Percentiles rank a stretch among this genome's conserved stretches.
Evolutionary conservation across 169 alveolate species (phyloP).

Genomic region (Cryptosporidium parvum): DNA sequence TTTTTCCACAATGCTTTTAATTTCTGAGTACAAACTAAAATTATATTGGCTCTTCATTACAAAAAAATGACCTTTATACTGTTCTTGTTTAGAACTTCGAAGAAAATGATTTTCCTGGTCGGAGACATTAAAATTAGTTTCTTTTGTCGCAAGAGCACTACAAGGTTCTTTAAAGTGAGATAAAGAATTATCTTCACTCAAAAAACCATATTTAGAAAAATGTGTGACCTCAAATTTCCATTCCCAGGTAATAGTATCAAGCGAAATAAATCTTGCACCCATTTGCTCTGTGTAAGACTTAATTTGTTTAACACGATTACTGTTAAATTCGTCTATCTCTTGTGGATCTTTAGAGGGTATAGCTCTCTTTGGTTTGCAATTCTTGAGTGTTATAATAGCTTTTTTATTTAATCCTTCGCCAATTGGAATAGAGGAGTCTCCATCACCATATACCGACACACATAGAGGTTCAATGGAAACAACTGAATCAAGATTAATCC

Average conservation of each 20-base stretch:
- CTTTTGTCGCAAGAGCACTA: neutral
- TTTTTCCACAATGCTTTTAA: constrained; percentile 4
- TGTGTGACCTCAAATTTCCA: constrained; percentile 71
- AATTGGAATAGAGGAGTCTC: constrained; percentile 76
- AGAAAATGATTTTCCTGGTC: neutral
- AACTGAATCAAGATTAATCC: constrained; percentile 83
- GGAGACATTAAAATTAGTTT: neutral
- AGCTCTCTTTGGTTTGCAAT: constrained; percentile 79
- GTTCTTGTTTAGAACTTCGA: neutral
- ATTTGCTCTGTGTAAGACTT: constrained; percentile 69
- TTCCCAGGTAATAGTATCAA: constrained; percentile 71
- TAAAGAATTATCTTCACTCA: neutral
- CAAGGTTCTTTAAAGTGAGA: neutral
- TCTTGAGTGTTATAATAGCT: constrained; percentile 80
- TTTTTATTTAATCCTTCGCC: constrained; percentile 83
- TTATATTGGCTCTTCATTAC: constrained; percentile 2
- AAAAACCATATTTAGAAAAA: constrained; percentile 56
- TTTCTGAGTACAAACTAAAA: constrained; percentile 10
- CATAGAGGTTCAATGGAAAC: constrained; percentile 78
- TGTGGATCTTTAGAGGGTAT: constrained; percentile 3
- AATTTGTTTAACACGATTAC: constrained; percentile 39
- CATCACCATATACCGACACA: constrained; percentile 75
- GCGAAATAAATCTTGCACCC: constrained; percentile 73
- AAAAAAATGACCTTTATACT: neutral
- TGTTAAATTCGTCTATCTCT: constrained; percentile 32